phyloP scores from a whole-genome alignment of 2,329 filamentous ascomycete genomes.

The Chaetomiaceae sp. region DNA sequence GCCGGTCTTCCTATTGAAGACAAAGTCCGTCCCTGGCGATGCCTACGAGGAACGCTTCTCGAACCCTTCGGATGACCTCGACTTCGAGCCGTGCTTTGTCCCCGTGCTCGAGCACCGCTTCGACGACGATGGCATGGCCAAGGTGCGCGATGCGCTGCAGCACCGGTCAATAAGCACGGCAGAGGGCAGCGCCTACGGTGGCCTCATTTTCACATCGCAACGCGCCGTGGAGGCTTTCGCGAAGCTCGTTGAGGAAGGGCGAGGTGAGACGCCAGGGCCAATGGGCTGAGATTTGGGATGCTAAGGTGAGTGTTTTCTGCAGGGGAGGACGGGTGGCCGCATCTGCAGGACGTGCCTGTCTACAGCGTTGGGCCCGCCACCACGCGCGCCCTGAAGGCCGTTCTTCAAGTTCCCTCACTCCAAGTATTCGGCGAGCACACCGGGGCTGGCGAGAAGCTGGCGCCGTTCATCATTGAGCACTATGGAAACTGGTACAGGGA shows the following conservation, averaged over 20 bases:
- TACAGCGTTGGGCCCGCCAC: constrained; percentile 81
- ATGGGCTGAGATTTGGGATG: constrained; percentile 11
- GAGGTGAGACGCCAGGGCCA: constrained; percentile 28
- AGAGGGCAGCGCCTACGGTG: constrained; percentile 53
- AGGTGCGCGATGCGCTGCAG: constrained; percentile 46
- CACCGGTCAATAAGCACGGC: constrained; percentile 35
- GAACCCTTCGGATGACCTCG: constrained; percentile 32
- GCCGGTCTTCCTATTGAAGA: constrained; percentile 71
- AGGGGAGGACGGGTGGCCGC: constrained; percentile 38
- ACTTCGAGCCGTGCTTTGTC: constrained; percentile 62
- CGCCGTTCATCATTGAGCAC: constrained; percentile 70
- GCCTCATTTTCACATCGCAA: constrained; percentile 80
- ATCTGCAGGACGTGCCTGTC: constrained; percentile 52
- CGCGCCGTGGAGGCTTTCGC: constrained; percentile 74
- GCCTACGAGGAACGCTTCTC: constrained; percentile 65
- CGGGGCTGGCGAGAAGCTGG: constrained; percentile 77
- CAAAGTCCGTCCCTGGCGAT: constrained; percentile 64
- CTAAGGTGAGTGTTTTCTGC: constrained; percentile 16
- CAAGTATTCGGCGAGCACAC: constrained; percentile 72
- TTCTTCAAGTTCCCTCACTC: constrained; percentile 44
- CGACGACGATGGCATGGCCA: constrained; percentile 50
- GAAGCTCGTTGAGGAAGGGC: constrained; percentile 51
- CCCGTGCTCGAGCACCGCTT: constrained; percentile 71
- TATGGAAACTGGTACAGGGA: constrained; percentile 53
- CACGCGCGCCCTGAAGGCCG: constrained; percentile 61